Evolutionary conservation across 352 stramenopile genomes (phyloP), one percentile per base, ranked within the genome.

Genomic region (Globisporangium lucens): DNA sequence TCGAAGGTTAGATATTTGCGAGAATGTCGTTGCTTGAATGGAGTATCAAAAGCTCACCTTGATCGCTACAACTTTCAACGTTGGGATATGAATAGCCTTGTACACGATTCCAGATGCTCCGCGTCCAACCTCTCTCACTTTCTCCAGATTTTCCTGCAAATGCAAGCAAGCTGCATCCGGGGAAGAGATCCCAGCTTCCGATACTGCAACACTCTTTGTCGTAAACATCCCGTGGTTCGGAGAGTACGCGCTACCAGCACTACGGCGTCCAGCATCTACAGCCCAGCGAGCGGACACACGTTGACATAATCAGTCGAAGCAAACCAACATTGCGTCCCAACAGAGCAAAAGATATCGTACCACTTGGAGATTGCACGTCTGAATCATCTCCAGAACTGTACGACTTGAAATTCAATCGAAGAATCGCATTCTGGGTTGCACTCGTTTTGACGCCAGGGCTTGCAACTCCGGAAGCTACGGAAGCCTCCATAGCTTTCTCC

Each of bases 31-130:
- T 41, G n/a, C 30, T n/a, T 29, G 9, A 47, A 36, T 30, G 20
- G 15, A 0, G 12, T 62, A 10, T 15, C 56, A 35, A 68, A 46
- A 29, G 63, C 70, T 33, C 35, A 93, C 85, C 85, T 97, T 97
- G 38, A 97, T 80, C 17, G 91, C 91, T 4, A 97, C 89, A 1
- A 97, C 80, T 78, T 95, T 97, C 15, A 97, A 68, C 4, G 85
- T 94, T 10, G 91, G 91, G 20, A 97, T 89, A 67, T 98, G 90
- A n/a, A 98, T 89, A 6, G 89, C 88, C 61, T 97, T 94, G 66
- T 94, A 92, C 8, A 98, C 92, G 4, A 94, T 78, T 15, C 91
- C 92, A 36, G 83, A 94, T 35, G 92, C 91, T 17, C 88, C 88
- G 4, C 88, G 76, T 7, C 88, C 88, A 24, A 95, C 75, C 63